Conservation (phyloP, 75 land plant species). For the Sequoiadendron giganteum region DNA sequence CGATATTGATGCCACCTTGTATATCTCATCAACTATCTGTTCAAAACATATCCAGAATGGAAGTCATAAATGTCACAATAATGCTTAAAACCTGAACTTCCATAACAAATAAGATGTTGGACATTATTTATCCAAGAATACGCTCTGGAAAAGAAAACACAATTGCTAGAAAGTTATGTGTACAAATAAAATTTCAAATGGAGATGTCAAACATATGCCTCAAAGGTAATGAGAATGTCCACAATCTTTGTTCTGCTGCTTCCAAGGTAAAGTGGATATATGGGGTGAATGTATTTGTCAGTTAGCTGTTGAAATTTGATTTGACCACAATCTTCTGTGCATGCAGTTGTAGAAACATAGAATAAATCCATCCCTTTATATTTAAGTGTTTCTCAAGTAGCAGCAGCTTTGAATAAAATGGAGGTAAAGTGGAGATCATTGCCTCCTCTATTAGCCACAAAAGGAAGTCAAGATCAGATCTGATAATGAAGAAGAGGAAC, state of each 20-base stretch:
- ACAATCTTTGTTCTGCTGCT: background rate
- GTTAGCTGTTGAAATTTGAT: background rate
- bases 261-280: background rate
- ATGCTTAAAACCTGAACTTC: background rate
- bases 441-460: background rate
- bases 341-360: background rate
- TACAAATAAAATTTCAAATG: background rate
- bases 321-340: background rate
- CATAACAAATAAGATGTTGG: background rate
- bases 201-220: background rate
- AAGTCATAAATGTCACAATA: background rate
- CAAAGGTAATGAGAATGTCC: background rate
- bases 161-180: background rate
- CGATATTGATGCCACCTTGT: conserved; percentile 91
- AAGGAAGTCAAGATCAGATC: background rate
- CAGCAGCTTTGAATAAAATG: background rate
- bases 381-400: background rate
- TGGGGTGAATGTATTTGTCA: background rate
- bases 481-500: background rate
- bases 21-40: conserved; percentile 97
- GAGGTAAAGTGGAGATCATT: background rate
- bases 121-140: background rate
- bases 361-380: background rate
- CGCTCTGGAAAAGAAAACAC: background rate
- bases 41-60: conserved; percentile 5